Conservation (phyloP, 208 protist genomes). For the Acanthamoeba sp. region DNA sequence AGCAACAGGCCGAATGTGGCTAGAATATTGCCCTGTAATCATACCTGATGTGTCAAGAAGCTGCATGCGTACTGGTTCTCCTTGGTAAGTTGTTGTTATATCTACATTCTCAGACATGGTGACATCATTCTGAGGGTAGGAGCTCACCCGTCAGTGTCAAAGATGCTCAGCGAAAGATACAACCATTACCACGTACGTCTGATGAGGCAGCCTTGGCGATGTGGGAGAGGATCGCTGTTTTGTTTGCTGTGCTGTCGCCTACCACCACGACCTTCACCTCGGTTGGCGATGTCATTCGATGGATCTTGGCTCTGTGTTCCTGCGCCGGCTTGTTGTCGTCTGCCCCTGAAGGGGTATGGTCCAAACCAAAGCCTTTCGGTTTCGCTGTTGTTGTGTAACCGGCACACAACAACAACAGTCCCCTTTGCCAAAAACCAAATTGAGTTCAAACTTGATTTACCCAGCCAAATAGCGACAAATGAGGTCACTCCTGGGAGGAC, state of each 20-base stretch:
- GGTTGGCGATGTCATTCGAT: no score
- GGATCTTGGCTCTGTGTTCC: no score
- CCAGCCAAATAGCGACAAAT: no score
- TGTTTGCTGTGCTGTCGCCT: not conserved
- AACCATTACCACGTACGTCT: not conserved
- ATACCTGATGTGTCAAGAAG: slow-evolving; percentile 14
- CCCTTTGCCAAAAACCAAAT: no score
- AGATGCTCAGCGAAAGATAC: not conserved
- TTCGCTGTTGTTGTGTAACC: no score
- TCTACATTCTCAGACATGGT: not conserved
- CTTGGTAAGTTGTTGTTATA: not conserved
- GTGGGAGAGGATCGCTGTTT: not conserved
- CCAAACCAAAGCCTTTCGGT: no score
- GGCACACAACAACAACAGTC: no score
- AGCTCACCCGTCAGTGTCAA: not conserved
- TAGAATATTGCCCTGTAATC: not conserved
- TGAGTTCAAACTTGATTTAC: no score
- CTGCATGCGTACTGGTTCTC: not conserved
- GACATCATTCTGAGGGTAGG: not conserved
- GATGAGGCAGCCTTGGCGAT: not conserved
- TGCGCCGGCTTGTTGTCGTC: no score
- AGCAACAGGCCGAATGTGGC: not conserved
- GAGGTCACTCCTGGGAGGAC: not conserved
- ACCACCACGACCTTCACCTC: not conserved
- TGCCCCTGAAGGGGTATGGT: no score